Percentiles rank a stretch among this genome's conserved stretches.
phyloP scores from a whole-genome alignment of 164 flowering plant genomes.

The Vitis amurensis region DNA sequence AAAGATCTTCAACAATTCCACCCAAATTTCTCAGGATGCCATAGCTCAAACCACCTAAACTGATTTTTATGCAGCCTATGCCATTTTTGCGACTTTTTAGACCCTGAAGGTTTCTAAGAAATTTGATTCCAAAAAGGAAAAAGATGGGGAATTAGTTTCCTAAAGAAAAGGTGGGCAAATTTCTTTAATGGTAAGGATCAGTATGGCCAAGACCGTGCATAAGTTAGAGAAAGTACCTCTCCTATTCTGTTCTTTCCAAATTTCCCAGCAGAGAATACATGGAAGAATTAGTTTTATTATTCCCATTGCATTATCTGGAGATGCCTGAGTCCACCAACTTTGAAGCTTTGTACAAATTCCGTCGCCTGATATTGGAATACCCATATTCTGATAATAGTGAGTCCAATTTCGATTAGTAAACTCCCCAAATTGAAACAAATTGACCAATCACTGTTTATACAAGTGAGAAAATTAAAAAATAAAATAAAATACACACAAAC shows the following conservation, averaged over 20 bases:
- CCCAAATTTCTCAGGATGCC: no score
- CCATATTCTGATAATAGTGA: conserved; percentile 13
- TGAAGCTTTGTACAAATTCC: conserved; percentile 5
- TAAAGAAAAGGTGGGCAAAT: not conserved
- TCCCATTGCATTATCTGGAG: conserved; percentile 13
- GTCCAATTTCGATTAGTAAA: conserved; percentile 12
- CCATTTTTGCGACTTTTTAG: no score
- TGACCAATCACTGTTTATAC: not conserved
- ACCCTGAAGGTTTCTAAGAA: no score
- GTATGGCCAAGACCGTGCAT: not conserved
- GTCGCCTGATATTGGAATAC: conserved; percentile 16
- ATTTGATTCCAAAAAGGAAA: not conserved
- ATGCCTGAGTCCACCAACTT: conserved; percentile 12
- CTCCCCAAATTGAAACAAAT: not conserved
- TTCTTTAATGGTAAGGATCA: not conserved
- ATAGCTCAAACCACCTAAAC: no score
- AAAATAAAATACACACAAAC: no score
- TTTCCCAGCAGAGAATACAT: conserved; percentile 12
- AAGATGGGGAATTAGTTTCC: not conserved
- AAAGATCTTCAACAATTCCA: no score
- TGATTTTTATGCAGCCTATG: no score
- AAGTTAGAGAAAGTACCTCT: conserved; percentile 11
- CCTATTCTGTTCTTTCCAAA: conserved; percentile 7
- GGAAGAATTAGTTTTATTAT: conserved; percentile 9
- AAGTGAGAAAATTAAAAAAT: no score